These are phyloP conservation scores for Podochytrium sp. DNA, from an alignment of 192 early-diverging fungal genomes.

Conservation along the genomic window DNA sequence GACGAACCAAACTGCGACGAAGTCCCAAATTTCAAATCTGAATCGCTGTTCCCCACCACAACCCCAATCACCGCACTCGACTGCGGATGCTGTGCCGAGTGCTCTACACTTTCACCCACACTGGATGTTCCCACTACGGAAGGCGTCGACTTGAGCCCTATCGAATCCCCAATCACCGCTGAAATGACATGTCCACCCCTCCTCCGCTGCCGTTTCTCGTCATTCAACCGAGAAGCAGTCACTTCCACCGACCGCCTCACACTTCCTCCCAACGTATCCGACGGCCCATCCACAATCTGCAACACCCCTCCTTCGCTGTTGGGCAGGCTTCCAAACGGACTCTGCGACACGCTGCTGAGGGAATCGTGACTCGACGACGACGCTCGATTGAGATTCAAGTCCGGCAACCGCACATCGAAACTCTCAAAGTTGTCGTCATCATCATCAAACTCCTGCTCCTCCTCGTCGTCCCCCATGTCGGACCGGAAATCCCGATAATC, in stretches of 20 bases:
- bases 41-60: not conserved
- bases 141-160: not conserved
- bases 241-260: not conserved
- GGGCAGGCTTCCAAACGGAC: not conserved
- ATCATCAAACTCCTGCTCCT: not conserved
- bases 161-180: not conserved
- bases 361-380: not conserved
- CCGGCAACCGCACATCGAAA: not conserved
- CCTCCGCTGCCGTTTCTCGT: slow-evolving; percentile 2
- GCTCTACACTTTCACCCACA: too few species aligned
- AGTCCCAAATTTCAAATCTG: slow-evolving; percentile 1
- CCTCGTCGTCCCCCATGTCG: not conserved
- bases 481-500: too few species aligned
- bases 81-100: not conserved
- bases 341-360: not conserved
- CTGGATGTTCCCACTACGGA: not conserved
- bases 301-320: not conserved
- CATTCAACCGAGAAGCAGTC: not conserved
- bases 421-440: not conserved
- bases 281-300: not conserved
- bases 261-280: not conserved
- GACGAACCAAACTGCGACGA: not conserved
- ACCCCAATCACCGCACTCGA: not conserved
- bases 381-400: not conserved
- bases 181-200: not conserved